phyloP scores from a whole-genome alignment of 805 yeast species.

The Osmozyma mogii region DNA sequence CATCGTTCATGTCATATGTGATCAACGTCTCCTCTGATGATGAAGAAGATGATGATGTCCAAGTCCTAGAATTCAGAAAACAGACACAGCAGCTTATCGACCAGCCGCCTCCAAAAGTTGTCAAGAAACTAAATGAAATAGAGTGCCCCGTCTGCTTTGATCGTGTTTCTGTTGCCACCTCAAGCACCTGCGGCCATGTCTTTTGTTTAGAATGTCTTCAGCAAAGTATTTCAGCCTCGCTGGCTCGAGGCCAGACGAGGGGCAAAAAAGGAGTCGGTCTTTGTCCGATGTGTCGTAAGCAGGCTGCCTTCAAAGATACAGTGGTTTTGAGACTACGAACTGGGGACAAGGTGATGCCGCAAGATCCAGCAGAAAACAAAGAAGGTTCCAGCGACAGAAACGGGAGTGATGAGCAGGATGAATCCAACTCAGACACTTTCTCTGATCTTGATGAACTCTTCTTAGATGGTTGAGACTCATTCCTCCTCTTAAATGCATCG shows the following conservation, averaged over 20 bases:
- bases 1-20: conserved; percentile 8
- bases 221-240: conserved; percentile 30
- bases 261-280: conserved; percentile 32
- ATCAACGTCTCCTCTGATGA: conserved; percentile 13
- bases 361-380: not conserved
- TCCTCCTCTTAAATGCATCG: too few relatives aligned
- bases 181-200: conserved; percentile 36
- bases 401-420: too few relatives aligned
- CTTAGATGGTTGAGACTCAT: too few relatives aligned
- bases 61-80: conserved; percentile 29
- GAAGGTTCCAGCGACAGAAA: too few relatives aligned
- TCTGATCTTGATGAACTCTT: too few relatives aligned
- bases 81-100: conserved; percentile 27
- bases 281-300: conserved; percentile 37
- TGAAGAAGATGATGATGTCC: conserved; percentile 26
- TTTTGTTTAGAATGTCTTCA: conserved; percentile 37
- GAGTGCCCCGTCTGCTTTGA: conserved; percentile 41
- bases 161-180: conserved; percentile 30
- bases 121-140: conserved; percentile 26
- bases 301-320: conserved; percentile 31
- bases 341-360: conserved; percentile 1
- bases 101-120: conserved; percentile 15
- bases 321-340: conserved; percentile 11
- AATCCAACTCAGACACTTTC: too few relatives aligned
- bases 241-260: conserved; percentile 35